Percentiles rank a stretch among this genome's conserved stretches.
phyloP scores from a whole-genome alignment of 176 grass and related monocot species.

The Avena eriantha region DNA sequence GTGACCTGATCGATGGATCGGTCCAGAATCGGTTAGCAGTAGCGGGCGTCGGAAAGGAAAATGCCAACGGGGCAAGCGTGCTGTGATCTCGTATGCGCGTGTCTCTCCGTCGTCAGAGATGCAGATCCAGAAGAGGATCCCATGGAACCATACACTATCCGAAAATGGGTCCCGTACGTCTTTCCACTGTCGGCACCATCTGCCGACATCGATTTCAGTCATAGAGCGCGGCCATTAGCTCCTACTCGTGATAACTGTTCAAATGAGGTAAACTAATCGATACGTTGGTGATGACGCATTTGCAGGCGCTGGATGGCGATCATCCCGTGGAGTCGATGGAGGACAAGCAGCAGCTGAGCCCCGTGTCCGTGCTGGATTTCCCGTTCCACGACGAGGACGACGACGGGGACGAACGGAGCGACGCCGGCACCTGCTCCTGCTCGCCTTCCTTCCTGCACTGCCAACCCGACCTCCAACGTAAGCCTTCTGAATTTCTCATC shows the following conservation, averaged over 20 bases:
- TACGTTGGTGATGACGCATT: background rate
- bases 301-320: conserved; percentile 16
- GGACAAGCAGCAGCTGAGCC: conserved; percentile 81
- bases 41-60: background rate
- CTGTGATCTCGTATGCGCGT: too few relatives aligned
- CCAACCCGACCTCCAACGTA: conserved; percentile 27
- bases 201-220: too few relatives aligned
- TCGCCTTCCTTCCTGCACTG: conserved; percentile 39
- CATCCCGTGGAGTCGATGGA: conserved; percentile 33
- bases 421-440: conserved; percentile 41
- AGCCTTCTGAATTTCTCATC: too few relatives aligned
- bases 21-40: background rate
- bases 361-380: conserved; percentile 78
- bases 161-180: too few relatives aligned
- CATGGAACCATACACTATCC: too few relatives aligned
- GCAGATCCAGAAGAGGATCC: too few relatives aligned
- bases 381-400: conserved; percentile 53
- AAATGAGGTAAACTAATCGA: background rate
- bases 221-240: too few relatives aligned
- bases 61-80: background rate
- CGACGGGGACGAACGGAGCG: conserved; percentile 44
- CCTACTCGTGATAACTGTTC: background rate
- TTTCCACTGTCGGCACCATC: too few relatives aligned
- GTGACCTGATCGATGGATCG: background rate
- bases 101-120: too few relatives aligned